A percentile compares a stretch with the other conserved stretches of the same genome.
These are phyloP conservation scores for Vitellaria paradoxa DNA, from an alignment of 179 eudicot species.

Conservation along the genomic window DNA sequence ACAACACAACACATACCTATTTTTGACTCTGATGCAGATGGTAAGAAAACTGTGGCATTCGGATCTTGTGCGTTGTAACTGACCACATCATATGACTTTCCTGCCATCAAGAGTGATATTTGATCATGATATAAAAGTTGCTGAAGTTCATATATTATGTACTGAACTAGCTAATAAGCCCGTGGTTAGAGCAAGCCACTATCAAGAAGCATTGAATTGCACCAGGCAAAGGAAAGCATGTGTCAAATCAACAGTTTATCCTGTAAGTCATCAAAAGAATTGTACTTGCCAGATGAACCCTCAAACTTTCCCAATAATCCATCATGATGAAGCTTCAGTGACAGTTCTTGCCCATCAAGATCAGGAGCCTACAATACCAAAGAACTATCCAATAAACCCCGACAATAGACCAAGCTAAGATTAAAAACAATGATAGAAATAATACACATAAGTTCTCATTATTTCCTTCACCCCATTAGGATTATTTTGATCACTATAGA, in stretches of 20 bases:
- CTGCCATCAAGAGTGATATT: conserved; percentile 32
- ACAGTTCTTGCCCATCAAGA: conserved; percentile 53
- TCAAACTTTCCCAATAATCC: conserved; percentile 59
- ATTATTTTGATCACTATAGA: not conserved
- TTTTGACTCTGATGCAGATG: conserved; percentile 54
- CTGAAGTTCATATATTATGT: not conserved
- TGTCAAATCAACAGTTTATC: not conserved
- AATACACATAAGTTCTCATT: not conserved
- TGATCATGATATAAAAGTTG: not conserved
- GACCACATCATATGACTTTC: conserved; percentile 62
- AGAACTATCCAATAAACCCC: not conserved
- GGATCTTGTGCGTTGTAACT: conserved; percentile 50
- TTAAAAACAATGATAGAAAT: not conserved
- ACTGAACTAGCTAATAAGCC: not conserved
- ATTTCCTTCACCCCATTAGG: not conserved
- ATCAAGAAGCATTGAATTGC: too few species aligned
- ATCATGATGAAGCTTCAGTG: conserved; percentile 51
- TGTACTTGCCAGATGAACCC: conserved; percentile 54
- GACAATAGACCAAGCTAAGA: not conserved
- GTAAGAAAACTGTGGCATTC: conserved; percentile 53
- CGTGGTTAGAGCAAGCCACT: too few species aligned
- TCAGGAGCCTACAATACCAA: conserved; percentile 51
- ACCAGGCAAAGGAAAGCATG: not conserved
- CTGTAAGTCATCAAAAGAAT: not conserved
- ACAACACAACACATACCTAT: conserved; percentile 38